Percentiles rank a stretch among this genome's conserved stretches.
phyloP scores from a whole-genome alignment of 371 early-diverging fungal genomes.

The Mortierella polycephala region DNA sequence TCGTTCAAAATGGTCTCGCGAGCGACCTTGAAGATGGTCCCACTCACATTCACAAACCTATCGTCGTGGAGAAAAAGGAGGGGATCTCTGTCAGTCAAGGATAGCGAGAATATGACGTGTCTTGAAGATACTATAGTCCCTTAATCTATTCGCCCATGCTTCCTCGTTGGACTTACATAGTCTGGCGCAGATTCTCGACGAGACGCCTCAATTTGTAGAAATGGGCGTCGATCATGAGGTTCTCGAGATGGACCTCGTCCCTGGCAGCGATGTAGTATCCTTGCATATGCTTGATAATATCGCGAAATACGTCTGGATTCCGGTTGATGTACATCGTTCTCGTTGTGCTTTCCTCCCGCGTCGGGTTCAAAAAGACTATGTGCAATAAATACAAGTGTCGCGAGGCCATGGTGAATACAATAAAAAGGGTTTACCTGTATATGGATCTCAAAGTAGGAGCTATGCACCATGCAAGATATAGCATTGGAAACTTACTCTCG shows the following conservation, averaged over 20 bases:
- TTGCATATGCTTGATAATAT: slow-evolving; percentile 68
- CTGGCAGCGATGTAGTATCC: slow-evolving; percentile 66
- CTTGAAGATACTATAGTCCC: no score
- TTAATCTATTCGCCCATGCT: no score
- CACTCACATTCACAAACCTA: slow-evolving; percentile 50
- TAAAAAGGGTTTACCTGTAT: no score
- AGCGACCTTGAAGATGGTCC: slow-evolving; percentile 40
- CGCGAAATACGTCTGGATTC: slow-evolving; percentile 65
- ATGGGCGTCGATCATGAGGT: slow-evolving; percentile 61
- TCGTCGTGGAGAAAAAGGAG: not conserved
- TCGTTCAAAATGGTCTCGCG: slow-evolving; percentile 37
- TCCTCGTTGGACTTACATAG: slow-evolving; percentile 18
- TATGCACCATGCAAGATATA: no score
- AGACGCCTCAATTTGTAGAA: slow-evolving; percentile 65
- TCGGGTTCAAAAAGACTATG: slow-evolving; percentile 40
- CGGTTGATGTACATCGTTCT: slow-evolving; percentile 65
- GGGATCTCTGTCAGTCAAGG: not conserved
- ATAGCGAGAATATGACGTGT: no score
- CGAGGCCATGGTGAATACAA: not conserved
- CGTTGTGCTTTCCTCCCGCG: slow-evolving; percentile 45
- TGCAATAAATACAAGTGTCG: not conserved
- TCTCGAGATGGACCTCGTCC: slow-evolving; percentile 60
- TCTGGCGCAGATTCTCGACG: slow-evolving; percentile 58
- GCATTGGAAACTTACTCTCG: slow-evolving; percentile 28
- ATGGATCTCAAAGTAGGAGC: no score